Evolutionary conservation across 805 yeast genomes (phyloP), one percentile per base, ranked within the genome.

Genomic region (Starmerella roubikii): DNA sequence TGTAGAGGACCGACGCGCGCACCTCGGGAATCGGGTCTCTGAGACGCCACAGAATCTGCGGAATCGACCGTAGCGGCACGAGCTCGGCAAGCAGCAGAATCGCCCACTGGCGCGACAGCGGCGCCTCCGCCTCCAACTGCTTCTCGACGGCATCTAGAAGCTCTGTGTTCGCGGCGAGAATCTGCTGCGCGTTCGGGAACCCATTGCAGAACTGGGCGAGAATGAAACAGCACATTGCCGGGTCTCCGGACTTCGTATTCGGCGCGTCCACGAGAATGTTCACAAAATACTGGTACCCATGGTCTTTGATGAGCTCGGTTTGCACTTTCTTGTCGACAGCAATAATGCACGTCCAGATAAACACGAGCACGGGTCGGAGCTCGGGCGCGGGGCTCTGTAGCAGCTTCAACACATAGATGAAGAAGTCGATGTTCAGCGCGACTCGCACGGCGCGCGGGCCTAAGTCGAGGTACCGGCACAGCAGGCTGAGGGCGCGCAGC

Each of bases 371-470:
- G 0, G 97, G 97, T 52, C 85, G 85, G 42, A 91, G 65, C 53
- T 91, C 97, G 21, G 83, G 93, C 0, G 97, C 95, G 0, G 97
- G 97, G 43, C 93, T 78, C 55, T 88, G 97, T 25, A 91, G 62
- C 18, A 91, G 67, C 51, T 86, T 84, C 39, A 88, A 64, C 24
- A 91, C 94, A 54, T 91, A 91, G 0, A 97, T 97, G 59, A 88
- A 91, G 23, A 91, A 88, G 18, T 97, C 97, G 47, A 91, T 86
- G 7, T 94, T 82, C 24, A 91, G 62, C 0, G 96, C 93, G 23
- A 86, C 63, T 51, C 85, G 82, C 0, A 91, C 97, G 0, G 98
- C 97, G 93, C 95, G 84, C 0, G 98, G 95, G 0, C 98, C 98
- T 27, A 91, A 61, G 58, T 91, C 98, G 31, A 91, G 65, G 55